Base-by-base conservation (phyloP, 495 filamentous ascomycete genomes). In the Hypomontagnella submonticulosa region DNA sequence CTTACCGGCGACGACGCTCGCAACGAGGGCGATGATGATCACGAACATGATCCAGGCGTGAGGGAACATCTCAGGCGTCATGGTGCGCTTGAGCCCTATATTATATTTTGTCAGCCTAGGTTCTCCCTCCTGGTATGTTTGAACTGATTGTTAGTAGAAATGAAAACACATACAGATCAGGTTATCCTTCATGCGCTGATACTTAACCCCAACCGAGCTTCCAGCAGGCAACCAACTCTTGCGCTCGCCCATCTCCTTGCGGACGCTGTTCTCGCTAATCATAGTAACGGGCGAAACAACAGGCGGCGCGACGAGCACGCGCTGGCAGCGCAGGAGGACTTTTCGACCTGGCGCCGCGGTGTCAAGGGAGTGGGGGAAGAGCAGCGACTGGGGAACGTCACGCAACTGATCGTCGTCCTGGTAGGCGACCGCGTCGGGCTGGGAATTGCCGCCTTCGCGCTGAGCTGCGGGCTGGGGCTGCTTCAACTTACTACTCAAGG, bases 281-380 rank as follows among this genome's bases (percentile, higher is more conserved):
- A 13, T 27, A 11, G 42, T 42, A 7, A 50, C 23, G 23, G 23
- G 23, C n/a, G n/a, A n/a, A 27, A 6, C 23, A 6, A 3, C 6
- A 0, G 61, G 46, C 0, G 47, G 30, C 9, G 59, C 59, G 16
- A 63, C 10, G 4, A 68, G 47, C 4, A 59, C 54, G n/a, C 18
- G 42, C 34, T 68, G 59, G 23, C 58, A 48, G 43, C 48, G 44
- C 11, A 68, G 33, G 15, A 68, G 58, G 12, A 67, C 64, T 36
- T 50, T 52, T 12, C 58, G 46, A 5, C 58, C 58, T 1, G 58
- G 53, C 12, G 36, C 42, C 0, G 41, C n/a, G 3, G 53, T 19
- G 4, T 63, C 16, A 16, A 63, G 53, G 3, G 64, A 67, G 30
- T 62, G 41, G 4, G 64, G 58, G 6, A 57, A 42, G 2, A 57